Conservation (phyloP, 2,329 filamentous ascomycete species). For the Colletotrichum graminicola region DNA sequence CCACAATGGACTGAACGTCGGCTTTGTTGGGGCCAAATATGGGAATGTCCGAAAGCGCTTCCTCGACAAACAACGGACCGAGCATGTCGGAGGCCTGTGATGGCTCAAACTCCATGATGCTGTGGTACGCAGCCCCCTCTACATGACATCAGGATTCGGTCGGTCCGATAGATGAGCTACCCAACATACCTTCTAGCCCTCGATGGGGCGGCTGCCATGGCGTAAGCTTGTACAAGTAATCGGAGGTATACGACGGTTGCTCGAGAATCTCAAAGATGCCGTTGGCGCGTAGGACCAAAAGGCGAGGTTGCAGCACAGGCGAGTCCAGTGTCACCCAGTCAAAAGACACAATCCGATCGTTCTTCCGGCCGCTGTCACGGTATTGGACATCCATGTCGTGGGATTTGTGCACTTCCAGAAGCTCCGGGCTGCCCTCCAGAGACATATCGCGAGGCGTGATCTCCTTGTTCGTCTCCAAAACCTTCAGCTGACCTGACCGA, state of each 20-base stretch:
- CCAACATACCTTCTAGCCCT: conserved; percentile 63
- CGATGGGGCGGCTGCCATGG: conserved; percentile 72
- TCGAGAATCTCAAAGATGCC: conserved; percentile 73
- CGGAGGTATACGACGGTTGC: conserved; percentile 68
- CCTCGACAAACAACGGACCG: conserved; percentile 66
- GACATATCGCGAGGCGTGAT: conserved; percentile 56
- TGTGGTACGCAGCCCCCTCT: conserved; percentile 66
- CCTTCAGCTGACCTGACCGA: conserved; percentile 72
- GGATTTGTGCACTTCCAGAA: conserved; percentile 70
- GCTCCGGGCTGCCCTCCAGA: conserved; percentile 65
- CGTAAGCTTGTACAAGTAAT: conserved; percentile 70
- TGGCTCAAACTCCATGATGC: conserved; percentile 70
- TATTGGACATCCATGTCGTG: conserved; percentile 73
- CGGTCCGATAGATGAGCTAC: too few species aligned
- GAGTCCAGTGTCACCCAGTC: conserved; percentile 74
- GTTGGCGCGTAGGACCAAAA: conserved; percentile 70
- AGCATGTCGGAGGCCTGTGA: conserved; percentile 65
- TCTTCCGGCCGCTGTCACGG: conserved; percentile 62
- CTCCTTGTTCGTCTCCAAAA: conserved; percentile 70
- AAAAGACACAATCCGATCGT: conserved; percentile 74
- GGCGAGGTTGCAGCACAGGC: conserved; percentile 66
- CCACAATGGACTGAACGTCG: conserved; percentile 54
- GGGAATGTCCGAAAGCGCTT: conserved; percentile 65
- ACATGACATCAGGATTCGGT: conserved; percentile 45
- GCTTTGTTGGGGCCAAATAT: conserved; percentile 68